Percentiles rank a stretch among this genome's conserved stretches.
phyloP scores from a whole-genome alignment of 768 basidiomycete species.

The Lepiota brunneoincarnata region DNA sequence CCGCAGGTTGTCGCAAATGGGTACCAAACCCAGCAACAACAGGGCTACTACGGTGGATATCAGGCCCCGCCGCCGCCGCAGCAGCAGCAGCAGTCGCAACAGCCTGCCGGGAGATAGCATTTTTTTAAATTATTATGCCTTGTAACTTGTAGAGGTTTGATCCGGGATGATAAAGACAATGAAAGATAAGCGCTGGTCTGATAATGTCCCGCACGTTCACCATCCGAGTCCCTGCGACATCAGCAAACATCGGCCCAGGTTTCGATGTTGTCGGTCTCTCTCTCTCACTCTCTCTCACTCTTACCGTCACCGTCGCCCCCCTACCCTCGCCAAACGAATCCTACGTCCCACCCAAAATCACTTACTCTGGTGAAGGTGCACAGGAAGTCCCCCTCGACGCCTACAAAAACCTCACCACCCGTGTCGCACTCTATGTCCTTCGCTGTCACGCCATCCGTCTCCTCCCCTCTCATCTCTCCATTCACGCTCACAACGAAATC shows the following conservation, averaged over 20 bases:
- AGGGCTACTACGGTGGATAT: constrained; percentile 26
- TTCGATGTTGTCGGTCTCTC: constrained; percentile 99
- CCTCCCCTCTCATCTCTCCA: constrained; percentile 74
- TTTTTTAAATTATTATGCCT: constrained; percentile 8
- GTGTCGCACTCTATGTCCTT: constrained; percentile 96
- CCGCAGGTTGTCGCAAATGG: constrained; percentile 17
- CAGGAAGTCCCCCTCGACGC: constrained; percentile 89
- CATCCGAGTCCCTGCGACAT: constrained; percentile 93
- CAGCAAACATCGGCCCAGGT: constrained; percentile 97
- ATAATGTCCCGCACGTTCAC: constrained; percentile 42
- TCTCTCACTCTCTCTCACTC: constrained; percentile 71
- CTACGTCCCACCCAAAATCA: constrained; percentile 57
- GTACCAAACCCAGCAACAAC: constrained; percentile 19
- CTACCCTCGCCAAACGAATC: constrained; percentile 25
- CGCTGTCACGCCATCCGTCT: constrained; percentile 75
- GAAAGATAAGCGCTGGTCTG: background rate
- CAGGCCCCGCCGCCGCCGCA: constrained; percentile 15
- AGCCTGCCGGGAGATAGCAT: constrained; percentile 21
- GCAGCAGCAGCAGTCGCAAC: constrained; percentile 13
- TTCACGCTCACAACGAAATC: constrained; percentile 88
- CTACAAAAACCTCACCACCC: constrained; percentile 96
- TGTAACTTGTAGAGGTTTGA: constrained; percentile 2
- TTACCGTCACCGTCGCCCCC: constrained; percentile 15
- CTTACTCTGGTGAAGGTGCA: constrained; percentile 87
- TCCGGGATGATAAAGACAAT: background rate